phyloP scores from a whole-genome alignment of 495 filamentous ascomycete genomes.

The Penicillium cinerascens region DNA sequence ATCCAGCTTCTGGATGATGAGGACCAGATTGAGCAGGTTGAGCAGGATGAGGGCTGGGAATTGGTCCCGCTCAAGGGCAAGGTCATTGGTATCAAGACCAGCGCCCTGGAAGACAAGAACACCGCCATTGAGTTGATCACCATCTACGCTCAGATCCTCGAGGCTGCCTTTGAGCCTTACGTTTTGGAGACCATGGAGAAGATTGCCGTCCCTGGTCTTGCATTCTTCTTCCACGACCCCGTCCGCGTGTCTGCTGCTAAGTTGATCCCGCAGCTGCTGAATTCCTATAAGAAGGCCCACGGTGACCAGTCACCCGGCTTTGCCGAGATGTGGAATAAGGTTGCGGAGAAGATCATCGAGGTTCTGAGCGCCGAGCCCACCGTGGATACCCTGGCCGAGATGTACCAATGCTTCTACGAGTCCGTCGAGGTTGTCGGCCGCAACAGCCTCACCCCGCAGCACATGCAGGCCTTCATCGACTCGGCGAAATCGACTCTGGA shows the following conservation, averaged over 20 bases:
- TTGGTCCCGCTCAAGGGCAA: constrained; percentile 94
- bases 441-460: constrained; percentile 67
- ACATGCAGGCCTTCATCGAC: constrained; percentile 85
- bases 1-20: constrained; percentile 96
- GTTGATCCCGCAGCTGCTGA: constrained; percentile 89
- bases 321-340: constrained; percentile 74
- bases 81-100: constrained; percentile 97
- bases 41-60: constrained; percentile 98
- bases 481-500: constrained; percentile 77
- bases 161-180: constrained; percentile 87
- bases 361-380: constrained; percentile 93
- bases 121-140: constrained; percentile 97
- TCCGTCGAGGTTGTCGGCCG: constrained; percentile 91
- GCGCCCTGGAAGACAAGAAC: constrained; percentile 95
- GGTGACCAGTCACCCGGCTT: constrained; percentile 73
- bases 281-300: constrained; percentile 87
- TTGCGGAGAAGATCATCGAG: constrained; percentile 87
- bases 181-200: constrained; percentile 93
- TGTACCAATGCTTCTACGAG: constrained; percentile 99
- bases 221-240: constrained; percentile 99
- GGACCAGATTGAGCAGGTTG: constrained; percentile 85
- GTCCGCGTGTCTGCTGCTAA: constrained; percentile 95
- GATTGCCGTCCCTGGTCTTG: constrained; percentile 87
- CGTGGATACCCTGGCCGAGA: constrained; percentile 93
- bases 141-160: constrained; percentile 92